Evolutionary conservation across 2,329 filamentous ascomycete genomes (phyloP), one percentile per base, ranked within the genome.

Genomic region (Trichophyton benhamiae): DNA sequence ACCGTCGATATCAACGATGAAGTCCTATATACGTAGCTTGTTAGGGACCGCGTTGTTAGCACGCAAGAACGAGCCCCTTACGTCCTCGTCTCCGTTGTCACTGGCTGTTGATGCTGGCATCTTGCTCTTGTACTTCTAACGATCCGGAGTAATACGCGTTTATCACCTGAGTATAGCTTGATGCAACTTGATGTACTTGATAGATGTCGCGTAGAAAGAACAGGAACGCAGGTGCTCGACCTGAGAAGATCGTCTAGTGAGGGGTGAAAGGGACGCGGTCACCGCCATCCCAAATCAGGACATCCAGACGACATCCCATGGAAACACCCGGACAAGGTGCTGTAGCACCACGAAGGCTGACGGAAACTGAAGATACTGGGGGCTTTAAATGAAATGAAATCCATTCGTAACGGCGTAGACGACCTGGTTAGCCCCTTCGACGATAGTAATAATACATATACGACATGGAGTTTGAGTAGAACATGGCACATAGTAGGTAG

Each of bases 1-100:
- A 52, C 79, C 76, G 63, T 88, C 85, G 62, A 88, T 83, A 67
- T 87, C 84, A 61, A 87, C 76, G 65, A 87, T 87, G 71, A 80
- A 80, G 67, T 72, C 72, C 65, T 84, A 75, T 77, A 11, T 1
- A 27, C n/a, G 17, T 20, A 22, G 8, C 5, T 20, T 49, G 46
- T 44, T 17, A 44, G 41, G 4, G 15, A 27, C 20, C 58, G 11
- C 20, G 11, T 13, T 15, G 22, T 49, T 3, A n/a, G 49, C 2
- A 53, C 49, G 13, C 25, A 38, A 38, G 49, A 25, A 48, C 9
- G 11, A 48, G 20, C 20, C 44, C 25, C 49, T 30, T n/a, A 53
- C 49, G n/a, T 53, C 49, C 80, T 81, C 76, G 46, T 73, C 71
- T 41, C 77, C 77, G 33, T 82, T 81, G 62, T 82, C 80, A 62